phyloP scores from a whole-genome alignment of 352 stramenopile species.

The Phytopythium montanum region DNA sequence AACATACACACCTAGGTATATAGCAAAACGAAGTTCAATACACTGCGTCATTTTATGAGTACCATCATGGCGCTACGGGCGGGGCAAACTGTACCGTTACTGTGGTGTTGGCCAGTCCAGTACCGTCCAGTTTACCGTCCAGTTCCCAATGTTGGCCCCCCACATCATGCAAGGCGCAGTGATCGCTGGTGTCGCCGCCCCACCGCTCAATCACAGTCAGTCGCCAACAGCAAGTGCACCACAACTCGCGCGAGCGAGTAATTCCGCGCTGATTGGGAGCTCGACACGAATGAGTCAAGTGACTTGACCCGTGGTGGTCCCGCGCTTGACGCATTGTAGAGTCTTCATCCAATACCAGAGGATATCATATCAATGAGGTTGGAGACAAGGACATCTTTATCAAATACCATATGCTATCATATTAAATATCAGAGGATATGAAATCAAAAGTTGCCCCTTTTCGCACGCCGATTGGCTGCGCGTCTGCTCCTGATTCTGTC shows the following conservation, averaged over 20 bases:
- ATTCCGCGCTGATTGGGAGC: background rate
- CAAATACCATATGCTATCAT: too few relatives aligned
- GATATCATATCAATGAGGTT: background rate
- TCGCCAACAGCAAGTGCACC: too few relatives aligned
- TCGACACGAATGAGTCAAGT: constrained; percentile 1
- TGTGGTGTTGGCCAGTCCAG: too few relatives aligned
- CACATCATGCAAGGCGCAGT: background rate
- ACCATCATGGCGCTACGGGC: too few relatives aligned
- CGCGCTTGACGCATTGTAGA: constrained; percentile 3
- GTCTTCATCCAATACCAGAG: too few relatives aligned
- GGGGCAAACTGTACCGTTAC: too few relatives aligned
- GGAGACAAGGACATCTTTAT: too few relatives aligned
- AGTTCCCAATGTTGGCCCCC: background rate
- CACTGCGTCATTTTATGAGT: too few relatives aligned
- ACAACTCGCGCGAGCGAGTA: constrained; percentile 1
- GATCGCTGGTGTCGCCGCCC: background rate
- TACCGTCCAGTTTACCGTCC: background rate
- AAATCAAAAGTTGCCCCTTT: background rate
- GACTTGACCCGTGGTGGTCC: background rate
- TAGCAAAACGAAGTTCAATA: too few relatives aligned
- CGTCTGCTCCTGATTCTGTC: background rate
- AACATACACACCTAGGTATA: too few relatives aligned
- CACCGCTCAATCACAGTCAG: background rate
- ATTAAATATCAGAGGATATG: background rate
- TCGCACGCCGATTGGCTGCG: background rate